A percentile compares a stretch with the other conserved stretches of the same genome.
Evolutionary conservation across 805 yeast genomes (phyloP).

Genomic region (Sugiyamaella qingdaonensis): DNA sequence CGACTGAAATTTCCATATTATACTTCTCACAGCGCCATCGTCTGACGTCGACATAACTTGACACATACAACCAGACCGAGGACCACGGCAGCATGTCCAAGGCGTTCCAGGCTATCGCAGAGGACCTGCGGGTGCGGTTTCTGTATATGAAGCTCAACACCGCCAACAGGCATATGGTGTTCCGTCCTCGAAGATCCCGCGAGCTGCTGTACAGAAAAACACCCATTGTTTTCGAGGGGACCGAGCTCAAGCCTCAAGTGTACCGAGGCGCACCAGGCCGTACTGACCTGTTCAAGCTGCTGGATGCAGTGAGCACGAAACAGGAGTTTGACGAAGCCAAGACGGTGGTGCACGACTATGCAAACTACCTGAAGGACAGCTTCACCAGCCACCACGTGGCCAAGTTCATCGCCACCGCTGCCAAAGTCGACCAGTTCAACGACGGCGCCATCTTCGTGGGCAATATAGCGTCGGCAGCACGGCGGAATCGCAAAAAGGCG

Average conservation of each 20-base stretch:
- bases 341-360: slow-evolving; percentile 17
- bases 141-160: slow-evolving; percentile 12
- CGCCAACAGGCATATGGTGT: slow-evolving; percentile 21
- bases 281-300: slow-evolving; percentile 20
- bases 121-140: slow-evolving; percentile 4
- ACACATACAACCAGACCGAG: not conserved
- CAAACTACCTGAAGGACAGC: slow-evolving; percentile 15
- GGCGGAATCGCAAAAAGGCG: no score
- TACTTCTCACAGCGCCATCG: no score
- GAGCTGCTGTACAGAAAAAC: slow-evolving; percentile 17
- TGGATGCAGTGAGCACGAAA: slow-evolving; percentile 14
- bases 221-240: slow-evolving; percentile 20
- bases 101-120: not conserved
- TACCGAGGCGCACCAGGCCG: slow-evolving; percentile 27
- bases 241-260: slow-evolving; percentile 19
- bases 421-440: slow-evolving; percentile 22
- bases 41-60: not conserved
- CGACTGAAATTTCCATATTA: not conserved
- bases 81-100: not conserved
- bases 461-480: no score
- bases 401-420: slow-evolving; percentile 23
- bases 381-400: slow-evolving; percentile 21
- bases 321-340: slow-evolving; percentile 17
- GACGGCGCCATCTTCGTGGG: not conserved
- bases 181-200: slow-evolving; percentile 24